Evolutionary conservation across 441 rosid genomes (phyloP).

Genomic region (Gossypium trilobum): DNA sequence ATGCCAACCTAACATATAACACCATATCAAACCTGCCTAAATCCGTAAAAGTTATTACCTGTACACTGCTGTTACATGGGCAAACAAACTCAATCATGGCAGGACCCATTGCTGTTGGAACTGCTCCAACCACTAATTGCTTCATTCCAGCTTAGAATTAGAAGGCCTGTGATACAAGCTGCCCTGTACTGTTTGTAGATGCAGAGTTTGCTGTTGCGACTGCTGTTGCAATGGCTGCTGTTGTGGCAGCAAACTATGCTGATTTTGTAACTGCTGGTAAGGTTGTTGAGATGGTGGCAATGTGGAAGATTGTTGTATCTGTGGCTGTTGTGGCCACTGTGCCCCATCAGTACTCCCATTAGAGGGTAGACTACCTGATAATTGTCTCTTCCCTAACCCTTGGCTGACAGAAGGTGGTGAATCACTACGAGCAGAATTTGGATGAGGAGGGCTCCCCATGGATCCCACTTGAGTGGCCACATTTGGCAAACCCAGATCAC

Average conservation of each 20-base stretch:
- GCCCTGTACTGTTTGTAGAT: constrained; percentile 50
- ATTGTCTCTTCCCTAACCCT: constrained; percentile 48
- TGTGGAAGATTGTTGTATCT: constrained; percentile 34
- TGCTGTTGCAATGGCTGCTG: constrained; percentile 40
- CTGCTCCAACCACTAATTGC: constrained; percentile 36
- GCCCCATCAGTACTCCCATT: constrained; percentile 37
- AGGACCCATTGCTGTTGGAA: constrained; percentile 37
- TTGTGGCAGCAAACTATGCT: constrained; percentile 37
- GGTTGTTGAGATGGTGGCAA: constrained; percentile 40
- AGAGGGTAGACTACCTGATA: constrained; percentile 45
- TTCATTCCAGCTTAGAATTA: constrained; percentile 59
- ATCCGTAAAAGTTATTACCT: constrained; percentile 35
- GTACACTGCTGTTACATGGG: constrained; percentile 63
- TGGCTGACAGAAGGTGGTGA: constrained; percentile 38
- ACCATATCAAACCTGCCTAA: background rate
- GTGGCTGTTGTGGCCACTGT: constrained; percentile 45
- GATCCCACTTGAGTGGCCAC: constrained; percentile 36
- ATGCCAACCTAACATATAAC: background rate
- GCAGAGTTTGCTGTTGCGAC: constrained; percentile 32
- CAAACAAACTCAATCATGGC: constrained; percentile 43
- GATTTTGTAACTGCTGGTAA: constrained; percentile 45
- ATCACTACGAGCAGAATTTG: constrained; percentile 43
- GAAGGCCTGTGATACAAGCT: constrained; percentile 46
- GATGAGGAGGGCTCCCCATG: constrained; percentile 30
- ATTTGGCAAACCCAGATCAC: constrained; percentile 34